Base-by-base conservation (phyloP, 1,284 basidiomycete species). In the Cutaneotrichosporon curvatum region DNA sequence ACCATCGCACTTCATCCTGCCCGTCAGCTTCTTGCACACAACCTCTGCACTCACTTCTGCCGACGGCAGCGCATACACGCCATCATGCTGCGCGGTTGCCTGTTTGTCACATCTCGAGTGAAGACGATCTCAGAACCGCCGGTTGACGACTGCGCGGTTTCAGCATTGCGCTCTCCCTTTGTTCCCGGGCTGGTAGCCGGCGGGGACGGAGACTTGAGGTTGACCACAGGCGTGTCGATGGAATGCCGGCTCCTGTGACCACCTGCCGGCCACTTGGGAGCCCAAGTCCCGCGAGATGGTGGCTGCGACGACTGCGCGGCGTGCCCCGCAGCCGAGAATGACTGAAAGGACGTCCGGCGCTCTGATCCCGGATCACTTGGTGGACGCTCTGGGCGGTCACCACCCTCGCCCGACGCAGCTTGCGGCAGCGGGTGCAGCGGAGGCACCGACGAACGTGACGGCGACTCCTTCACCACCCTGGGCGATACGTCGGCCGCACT, bases 1-100 rank as follows among this genome's bases (percentile, higher is more conserved):
- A 31, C 68, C 68, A 41, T 70, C 68, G 46, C 68, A 70, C 51
- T 70, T 70, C 68, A 70, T 70, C 42, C 60, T 70, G 53, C 15
- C n/a, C 35, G 44, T 53, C 44, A 53, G 50, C 50, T 16, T 19
- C 42, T n/a, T 12, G 14, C 30, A 16, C 7, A 20, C 12, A 19
- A 23, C 31, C 18, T 28, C 25, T 28, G 25, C 25, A 56, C 62
- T 47, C 47, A 67, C 63, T 65, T 67, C 50, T 65, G 63, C 40
- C 60, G 52, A 19, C 64, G 56, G 48, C 65, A 65, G 28, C 60
- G 50, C 41, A 60, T 60, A 58, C 68, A 70, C 7, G 68, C 68
- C 66, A 68, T 68, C 66, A 70, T 70, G 40, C 63, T 67, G 25
- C 68, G 55, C n/a, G 68, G 68, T 18, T 64, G 63, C 30, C 66